Conservation (phyloP, 192 early-diverging fungal species). For the Pilaira anomala region DNA sequence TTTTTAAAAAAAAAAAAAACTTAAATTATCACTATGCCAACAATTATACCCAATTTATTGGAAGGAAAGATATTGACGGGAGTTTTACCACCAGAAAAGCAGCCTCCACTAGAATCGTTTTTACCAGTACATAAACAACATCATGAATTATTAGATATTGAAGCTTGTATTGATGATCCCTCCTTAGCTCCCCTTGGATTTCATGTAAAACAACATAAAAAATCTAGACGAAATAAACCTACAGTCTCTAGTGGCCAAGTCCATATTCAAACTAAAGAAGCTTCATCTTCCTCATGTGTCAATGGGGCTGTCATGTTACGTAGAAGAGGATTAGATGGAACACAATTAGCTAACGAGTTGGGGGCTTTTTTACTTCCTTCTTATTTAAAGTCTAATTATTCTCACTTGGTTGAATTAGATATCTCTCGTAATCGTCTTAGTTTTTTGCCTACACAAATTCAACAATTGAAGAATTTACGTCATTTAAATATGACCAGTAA, state of each 20-base stretch:
- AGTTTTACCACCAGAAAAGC: slow-evolving; percentile 13
- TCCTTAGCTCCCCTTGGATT: slow-evolving; percentile 48
- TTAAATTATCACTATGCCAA: not conserved
- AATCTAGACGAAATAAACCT: not conserved
- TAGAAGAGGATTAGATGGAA: slow-evolving; percentile 36
- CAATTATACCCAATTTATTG: slow-evolving; percentile 12
- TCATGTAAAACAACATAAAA: slow-evolving; percentile 33
- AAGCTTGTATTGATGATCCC: slow-evolving; percentile 55
- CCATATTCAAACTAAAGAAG: not conserved
- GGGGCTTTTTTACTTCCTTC: slow-evolving; percentile 22
- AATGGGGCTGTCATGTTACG: slow-evolving; percentile 35
- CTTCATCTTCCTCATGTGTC: not conserved
- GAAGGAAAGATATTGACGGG: slow-evolving; percentile 18
- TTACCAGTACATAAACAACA: not conserved
- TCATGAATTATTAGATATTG: slow-evolving; percentile 38
- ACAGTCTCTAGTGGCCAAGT: not conserved
- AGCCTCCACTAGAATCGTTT: not conserved
- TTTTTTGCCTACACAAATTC: slow-evolving; percentile 38
- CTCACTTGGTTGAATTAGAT: slow-evolving; percentile 46
- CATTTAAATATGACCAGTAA: slow-evolving; percentile 49
- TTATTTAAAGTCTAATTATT: not conserved
- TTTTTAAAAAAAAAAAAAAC: no score
- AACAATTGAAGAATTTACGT: slow-evolving; percentile 29
- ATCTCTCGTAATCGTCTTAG: slow-evolving; percentile 50
- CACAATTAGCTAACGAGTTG: slow-evolving; percentile 35